Percentiles rank a stretch among this genome's conserved stretches.
These are phyloP conservation scores for Chlorophyllum brunneum DNA, from an alignment of 768 basidiomycete species.

Conservation along the genomic window DNA sequence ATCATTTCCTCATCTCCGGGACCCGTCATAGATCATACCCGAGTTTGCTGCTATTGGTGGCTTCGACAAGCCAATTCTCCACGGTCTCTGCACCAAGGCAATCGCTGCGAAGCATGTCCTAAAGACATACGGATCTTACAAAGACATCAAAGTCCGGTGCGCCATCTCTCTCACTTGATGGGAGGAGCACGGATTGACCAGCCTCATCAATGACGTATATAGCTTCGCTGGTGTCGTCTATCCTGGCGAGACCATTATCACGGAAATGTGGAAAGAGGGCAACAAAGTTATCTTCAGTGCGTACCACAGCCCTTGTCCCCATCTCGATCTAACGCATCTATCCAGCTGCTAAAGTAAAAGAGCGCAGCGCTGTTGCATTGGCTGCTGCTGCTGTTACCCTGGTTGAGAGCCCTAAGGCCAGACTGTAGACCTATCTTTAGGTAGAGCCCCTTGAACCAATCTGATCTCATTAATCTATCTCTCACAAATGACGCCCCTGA, in stretches of 20 bases:
- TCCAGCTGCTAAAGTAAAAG: constrained; percentile 85
- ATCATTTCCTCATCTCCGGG: not conserved
- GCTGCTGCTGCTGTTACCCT: constrained; percentile 83
- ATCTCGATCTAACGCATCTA: not conserved
- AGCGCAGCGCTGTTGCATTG: constrained; percentile 68
- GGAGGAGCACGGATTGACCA: not conserved
- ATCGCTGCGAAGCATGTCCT: constrained; percentile 90
- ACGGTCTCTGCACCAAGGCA: constrained; percentile 90
- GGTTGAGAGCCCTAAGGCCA: constrained; percentile 50
- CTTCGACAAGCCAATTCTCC: constrained; percentile 86
- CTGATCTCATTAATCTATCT: not conserved
- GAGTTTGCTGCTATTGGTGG: constrained; percentile 95
- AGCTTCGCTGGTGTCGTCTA: constrained; percentile 90
- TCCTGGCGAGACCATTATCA: constrained; percentile 93
- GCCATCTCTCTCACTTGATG: constrained; percentile 13
- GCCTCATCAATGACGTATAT: not conserved
- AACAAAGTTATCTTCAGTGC: constrained; percentile 86
- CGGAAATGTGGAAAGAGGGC: constrained; percentile 98
- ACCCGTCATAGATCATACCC: constrained; percentile 69
- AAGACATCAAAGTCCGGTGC: constrained; percentile 93
- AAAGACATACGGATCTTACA: constrained; percentile 79
- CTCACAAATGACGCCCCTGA: too few relatives aligned
- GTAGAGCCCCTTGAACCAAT: not conserved
- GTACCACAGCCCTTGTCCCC: constrained; percentile 26
- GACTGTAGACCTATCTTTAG: constrained; percentile 35